A percentile compares a stretch with the other conserved stretches of the same genome.
Conservation (phyloP, 2,329 filamentous ascomycete genomes). For the Colletotrichum sp. region DNA sequence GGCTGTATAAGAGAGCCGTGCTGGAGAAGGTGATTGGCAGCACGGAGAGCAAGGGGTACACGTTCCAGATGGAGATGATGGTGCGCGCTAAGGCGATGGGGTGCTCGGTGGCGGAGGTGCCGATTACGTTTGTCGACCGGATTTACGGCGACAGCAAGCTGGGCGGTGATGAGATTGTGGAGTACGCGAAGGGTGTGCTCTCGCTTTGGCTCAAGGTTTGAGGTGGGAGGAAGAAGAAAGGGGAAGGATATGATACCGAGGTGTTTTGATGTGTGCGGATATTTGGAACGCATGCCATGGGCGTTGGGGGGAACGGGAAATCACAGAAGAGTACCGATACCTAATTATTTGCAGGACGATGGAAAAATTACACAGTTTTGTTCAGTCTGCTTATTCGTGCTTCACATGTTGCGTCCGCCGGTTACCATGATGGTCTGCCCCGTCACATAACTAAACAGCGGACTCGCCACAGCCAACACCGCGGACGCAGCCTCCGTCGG, state of each 20-base stretch:
- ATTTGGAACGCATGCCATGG: slow-evolving; percentile 1
- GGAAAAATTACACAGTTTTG: background rate
- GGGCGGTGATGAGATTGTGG: slow-evolving; percentile 92
- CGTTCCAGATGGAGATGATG: slow-evolving; percentile 99
- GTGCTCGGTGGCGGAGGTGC: slow-evolving; percentile 91
- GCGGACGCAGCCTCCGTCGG: slow-evolving; percentile 81
- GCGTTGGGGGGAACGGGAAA: slow-evolving; percentile 20
- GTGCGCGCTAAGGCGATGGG: slow-evolving; percentile 96
- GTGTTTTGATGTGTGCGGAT: background rate
- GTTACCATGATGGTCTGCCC: slow-evolving; percentile 90
- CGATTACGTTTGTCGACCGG: slow-evolving; percentile 94
- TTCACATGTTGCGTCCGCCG: slow-evolving; percentile 70
- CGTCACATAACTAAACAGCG: slow-evolving; percentile 82
- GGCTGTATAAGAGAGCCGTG: slow-evolving; percentile 90
- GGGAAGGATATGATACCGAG: background rate
- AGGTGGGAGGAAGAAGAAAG: background rate
- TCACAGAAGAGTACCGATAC: slow-evolving; percentile 16
- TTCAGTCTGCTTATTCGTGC: background rate
- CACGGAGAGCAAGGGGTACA: slow-evolving; percentile 96
- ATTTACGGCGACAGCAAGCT: slow-evolving; percentile 96
- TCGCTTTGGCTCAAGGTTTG: slow-evolving; percentile 80
- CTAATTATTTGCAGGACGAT: slow-evolving; percentile 15
- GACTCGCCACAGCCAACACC: slow-evolving; percentile 80
- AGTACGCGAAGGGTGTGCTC: slow-evolving; percentile 89
- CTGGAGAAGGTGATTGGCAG: slow-evolving; percentile 88